A percentile compares a stretch with the other conserved stretches of the same genome.
These are phyloP conservation scores for Trichoderma endophyticum DNA, from an alignment of 2,329 filamentous ascomycete genomes.

Conservation along the genomic window DNA sequence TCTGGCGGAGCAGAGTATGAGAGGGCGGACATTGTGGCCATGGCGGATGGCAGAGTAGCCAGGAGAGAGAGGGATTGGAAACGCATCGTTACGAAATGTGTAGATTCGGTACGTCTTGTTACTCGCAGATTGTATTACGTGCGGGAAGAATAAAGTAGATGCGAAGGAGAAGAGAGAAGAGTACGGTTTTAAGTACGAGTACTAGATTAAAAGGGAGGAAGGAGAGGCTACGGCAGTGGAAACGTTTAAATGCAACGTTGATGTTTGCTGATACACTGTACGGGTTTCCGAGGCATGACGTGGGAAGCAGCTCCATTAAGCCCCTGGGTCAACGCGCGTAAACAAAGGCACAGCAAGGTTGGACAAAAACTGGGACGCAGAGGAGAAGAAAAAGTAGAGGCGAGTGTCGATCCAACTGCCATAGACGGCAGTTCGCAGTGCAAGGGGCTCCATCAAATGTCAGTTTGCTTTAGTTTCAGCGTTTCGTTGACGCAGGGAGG, in stretches of 20 bases:
- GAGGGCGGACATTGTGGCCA: slow-evolving; percentile 25
- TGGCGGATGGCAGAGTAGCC: slow-evolving; percentile 19
- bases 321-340: slow-evolving; percentile 6
- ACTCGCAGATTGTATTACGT: background rate
- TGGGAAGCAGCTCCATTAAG: slow-evolving; percentile 7
- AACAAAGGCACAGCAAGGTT: background rate
- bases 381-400: background rate
- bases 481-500: background rate
- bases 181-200: background rate
- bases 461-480: background rate
- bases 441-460: background rate
- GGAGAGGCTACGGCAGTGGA: background rate
- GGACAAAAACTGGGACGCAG: background rate
- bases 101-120: background rate
- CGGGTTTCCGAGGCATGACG: slow-evolving; percentile 1
- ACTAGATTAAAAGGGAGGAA: background rate
- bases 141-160: background rate
- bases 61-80: slow-evolving; percentile 5
- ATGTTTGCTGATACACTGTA: background rate
- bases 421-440: background rate
- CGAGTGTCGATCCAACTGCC: slow-evolving; percentile 9
- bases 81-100: background rate
- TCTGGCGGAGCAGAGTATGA: slow-evolving; percentile 28
- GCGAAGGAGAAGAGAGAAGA: background rate
- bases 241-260: background rate